These are phyloP conservation scores for Immersiella caudata DNA, from an alignment of 495 filamentous ascomycete genomes.

Conservation along the genomic window DNA sequence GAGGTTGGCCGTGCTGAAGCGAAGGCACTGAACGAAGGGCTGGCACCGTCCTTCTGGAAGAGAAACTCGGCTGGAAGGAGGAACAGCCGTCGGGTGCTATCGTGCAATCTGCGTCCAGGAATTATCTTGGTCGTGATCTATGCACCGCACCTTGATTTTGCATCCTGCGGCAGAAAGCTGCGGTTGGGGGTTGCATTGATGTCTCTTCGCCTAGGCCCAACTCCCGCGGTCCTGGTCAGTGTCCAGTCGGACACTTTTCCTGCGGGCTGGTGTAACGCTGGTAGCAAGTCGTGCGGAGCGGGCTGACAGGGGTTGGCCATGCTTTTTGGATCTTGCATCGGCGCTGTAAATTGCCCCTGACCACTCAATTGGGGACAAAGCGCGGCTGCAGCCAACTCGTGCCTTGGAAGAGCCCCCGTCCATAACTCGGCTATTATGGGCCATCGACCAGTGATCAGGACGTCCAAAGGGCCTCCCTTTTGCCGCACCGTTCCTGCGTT, in stretches of 20 bases:
- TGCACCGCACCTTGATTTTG: constrained; percentile 20
- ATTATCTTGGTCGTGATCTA: constrained; percentile 15
- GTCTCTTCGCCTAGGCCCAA: constrained; percentile 6
- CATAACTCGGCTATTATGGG: constrained; percentile 26
- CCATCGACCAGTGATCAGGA: constrained; percentile 7
- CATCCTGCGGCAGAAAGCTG: constrained; percentile 15
- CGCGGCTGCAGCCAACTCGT: constrained; percentile 17
- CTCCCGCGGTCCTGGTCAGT: constrained; percentile 13
- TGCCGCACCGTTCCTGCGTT: constrained; percentile 3
- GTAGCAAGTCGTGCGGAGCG: constrained; percentile 6
- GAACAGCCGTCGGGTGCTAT: constrained; percentile 5
- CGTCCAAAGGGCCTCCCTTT: constrained; percentile 1
- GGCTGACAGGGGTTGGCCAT: constrained; percentile 26
- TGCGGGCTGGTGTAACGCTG: constrained; percentile 24
- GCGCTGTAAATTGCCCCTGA: constrained; percentile 22
- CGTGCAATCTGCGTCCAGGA: background rate
- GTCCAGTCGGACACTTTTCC: constrained; percentile 25
- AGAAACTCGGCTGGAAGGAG: constrained; percentile 7
- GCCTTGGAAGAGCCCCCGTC: constrained; percentile 36
- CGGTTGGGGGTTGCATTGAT: constrained; percentile 28
- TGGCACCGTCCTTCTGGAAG: constrained; percentile 8
- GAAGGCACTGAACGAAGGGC: background rate
- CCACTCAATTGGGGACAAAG: constrained; percentile 21
- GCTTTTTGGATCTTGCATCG: constrained; percentile 23
- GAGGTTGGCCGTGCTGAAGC: background rate